Percentiles rank a stretch among this genome's conserved stretches.
These are phyloP conservation scores for Leccinum obscurum DNA, from an alignment of 768 basidiomycete genomes.

Conservation along the genomic window DNA sequence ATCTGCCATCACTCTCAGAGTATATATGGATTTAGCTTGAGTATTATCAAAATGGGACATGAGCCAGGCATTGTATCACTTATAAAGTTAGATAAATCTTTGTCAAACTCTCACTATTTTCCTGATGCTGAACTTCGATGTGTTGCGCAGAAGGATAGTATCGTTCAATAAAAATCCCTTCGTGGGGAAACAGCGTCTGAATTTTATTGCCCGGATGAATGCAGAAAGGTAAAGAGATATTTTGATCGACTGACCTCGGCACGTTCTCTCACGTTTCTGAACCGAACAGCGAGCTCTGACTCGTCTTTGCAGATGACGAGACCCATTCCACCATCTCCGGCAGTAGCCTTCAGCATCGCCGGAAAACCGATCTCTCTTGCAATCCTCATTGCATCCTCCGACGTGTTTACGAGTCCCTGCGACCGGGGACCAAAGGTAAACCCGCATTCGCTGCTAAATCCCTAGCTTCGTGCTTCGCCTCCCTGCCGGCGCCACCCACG, in stretches of 20 bases:
- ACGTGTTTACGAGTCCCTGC: constrained; percentile 42
- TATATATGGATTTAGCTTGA: too few relatives aligned
- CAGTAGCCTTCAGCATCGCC: constrained; percentile 65
- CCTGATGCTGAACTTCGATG: constrained; percentile 53
- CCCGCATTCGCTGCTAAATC: constrained; percentile 36
- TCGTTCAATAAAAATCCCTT: constrained; percentile 58
- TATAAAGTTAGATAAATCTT: too few relatives aligned
- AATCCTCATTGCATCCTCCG: constrained; percentile 41
- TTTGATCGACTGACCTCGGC: constrained; percentile 41
- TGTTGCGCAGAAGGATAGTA: constrained; percentile 59
- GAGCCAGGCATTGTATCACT: too few relatives aligned
- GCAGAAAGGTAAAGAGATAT: background rate
- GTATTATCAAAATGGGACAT: too few relatives aligned
- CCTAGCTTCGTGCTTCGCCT: too few relatives aligned
- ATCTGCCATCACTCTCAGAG: too few relatives aligned
- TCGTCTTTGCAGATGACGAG: constrained; percentile 52
- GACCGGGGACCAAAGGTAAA: constrained; percentile 57
- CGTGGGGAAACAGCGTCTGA: constrained; percentile 46
- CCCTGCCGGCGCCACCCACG: too few relatives aligned
- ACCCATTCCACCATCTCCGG: constrained; percentile 71
- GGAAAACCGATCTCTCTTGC: constrained; percentile 54
- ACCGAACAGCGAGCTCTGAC: constrained; percentile 37
- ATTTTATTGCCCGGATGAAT: constrained; percentile 17
- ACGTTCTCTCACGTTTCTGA: constrained; percentile 39
- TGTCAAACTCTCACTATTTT: too few relatives aligned